Evolutionary conservation across 1,284 basidiomycete genomes (phyloP).

Genomic region (Fomitopsis palustris): DNA sequence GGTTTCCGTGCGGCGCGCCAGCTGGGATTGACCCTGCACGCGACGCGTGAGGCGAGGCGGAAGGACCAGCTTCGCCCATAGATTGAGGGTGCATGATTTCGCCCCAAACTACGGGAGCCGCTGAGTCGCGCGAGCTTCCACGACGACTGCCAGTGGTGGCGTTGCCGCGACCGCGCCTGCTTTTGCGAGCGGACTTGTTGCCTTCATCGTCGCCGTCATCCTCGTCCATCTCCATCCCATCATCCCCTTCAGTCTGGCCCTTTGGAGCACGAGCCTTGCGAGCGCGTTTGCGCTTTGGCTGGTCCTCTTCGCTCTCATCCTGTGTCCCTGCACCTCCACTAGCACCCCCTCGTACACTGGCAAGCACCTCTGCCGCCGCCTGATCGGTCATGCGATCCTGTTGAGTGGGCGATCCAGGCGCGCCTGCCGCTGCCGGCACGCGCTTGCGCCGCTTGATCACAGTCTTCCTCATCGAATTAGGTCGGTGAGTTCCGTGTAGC

Average conservation of each 20-base stretch:
- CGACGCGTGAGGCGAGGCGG: constrained; percentile 11
- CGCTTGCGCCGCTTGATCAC: constrained; percentile 98
- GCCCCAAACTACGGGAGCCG: constrained; percentile 18
- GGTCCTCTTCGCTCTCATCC: constrained; percentile 55
- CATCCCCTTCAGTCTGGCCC: constrained; percentile 39
- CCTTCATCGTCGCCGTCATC: constrained; percentile 57
- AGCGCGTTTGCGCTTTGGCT: constrained; percentile 53
- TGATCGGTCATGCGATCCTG: constrained; percentile 68
- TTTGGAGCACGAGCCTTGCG: constrained; percentile 39
- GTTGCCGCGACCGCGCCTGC: background rate
- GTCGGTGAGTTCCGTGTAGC: constrained; percentile 93
- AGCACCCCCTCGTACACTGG: constrained; percentile 56
- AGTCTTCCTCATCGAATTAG: constrained; percentile 98
- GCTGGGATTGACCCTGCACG: constrained; percentile 5
- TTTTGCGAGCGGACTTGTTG: constrained; percentile 15
- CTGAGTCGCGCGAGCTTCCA: constrained; percentile 16
- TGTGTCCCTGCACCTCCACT: constrained; percentile 31
- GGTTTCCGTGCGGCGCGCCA: constrained; percentile 27
- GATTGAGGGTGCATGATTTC: constrained; percentile 20
- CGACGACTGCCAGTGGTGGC: constrained; percentile 1
- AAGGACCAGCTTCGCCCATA: constrained; percentile 15
- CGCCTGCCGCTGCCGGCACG: constrained; percentile 73
- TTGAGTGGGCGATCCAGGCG: constrained; percentile 26
- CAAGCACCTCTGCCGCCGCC: constrained; percentile 79
- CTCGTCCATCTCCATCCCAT: constrained; percentile 26